Evolutionary conservation across 2,329 filamentous ascomycete genomes (phyloP), one percentile per base, ranked within the genome.

Genomic region (Fusarium brachygibbosum): DNA sequence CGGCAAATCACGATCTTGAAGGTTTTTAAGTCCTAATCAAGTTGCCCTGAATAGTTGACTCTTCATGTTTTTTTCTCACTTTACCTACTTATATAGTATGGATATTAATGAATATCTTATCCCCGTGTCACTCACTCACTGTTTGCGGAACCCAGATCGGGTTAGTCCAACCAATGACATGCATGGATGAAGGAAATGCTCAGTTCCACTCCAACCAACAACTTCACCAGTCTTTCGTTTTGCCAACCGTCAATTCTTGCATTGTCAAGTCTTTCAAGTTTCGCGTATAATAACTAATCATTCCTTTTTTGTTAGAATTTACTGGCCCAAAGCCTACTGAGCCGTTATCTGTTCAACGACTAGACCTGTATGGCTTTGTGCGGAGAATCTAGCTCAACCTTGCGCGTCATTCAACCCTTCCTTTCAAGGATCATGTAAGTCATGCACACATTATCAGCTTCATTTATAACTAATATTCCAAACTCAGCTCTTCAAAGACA

Each of bases 361-460:
- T 8, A 19, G 12, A 16, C 23, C 11, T 6, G 4, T 25, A 4
- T 25, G 6, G 4, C 21, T 3, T 11, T 35, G 25, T 34, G 5
- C 19, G 6, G 2, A 34, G 11, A 4, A n/a, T 5, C 23, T 6
- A 13, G 3, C 28, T 16, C 21, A 29, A 19, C 29, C 19, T 25
- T 37, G 35, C 42, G 25, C 53, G 34, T 59, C 29, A 41, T 46
- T 51, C 31, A 29, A 17, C 32, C 5, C 16, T 23, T 13, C 34
- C 32, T 23, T 17, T 38, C 12, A 9, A 32, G 53, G 21, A 54
- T 34, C 45, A 42, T 69, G 32, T 46, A 63, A 70, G 66, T 58
- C 49, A 32, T 44, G 12, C 38, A 11, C 6, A 25, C 23, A 23
- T 5, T 1, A 4, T 11, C 29, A 28, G 6, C 19, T n/a, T 31